A percentile compares a stretch with the other conserved stretches of the same genome.
Conservation (phyloP, 2,329 filamentous ascomycete genomes). For the Alternaria infectoria region DNA sequence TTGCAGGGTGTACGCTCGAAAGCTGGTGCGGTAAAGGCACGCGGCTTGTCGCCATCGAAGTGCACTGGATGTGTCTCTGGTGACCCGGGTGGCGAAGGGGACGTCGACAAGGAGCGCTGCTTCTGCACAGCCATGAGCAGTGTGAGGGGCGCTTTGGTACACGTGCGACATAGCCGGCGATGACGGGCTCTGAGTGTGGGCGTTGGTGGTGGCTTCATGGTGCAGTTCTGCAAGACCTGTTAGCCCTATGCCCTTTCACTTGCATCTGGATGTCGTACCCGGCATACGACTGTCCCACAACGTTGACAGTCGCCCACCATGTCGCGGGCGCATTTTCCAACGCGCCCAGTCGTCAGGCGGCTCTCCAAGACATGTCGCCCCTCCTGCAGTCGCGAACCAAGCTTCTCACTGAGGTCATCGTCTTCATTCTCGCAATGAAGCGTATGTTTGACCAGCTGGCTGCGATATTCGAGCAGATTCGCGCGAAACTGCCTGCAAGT, state of each 20-base stretch:
- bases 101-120: conserved; percentile 27
- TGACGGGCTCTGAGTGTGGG: conserved; percentile 74
- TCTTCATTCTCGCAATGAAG: conserved; percentile 80
- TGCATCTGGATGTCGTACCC: conserved; percentile 62
- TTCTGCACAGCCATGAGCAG: conserved; percentile 50
- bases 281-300: conserved; percentile 79
- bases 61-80: conserved; percentile 25
- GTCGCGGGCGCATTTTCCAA: conserved; percentile 82
- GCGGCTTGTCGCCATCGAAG: conserved; percentile 19
- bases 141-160: conserved; percentile 73
- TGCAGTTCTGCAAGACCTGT: conserved; percentile 74
- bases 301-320: conserved; percentile 83
- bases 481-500: conserved; percentile 81
- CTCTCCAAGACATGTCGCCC: conserved; percentile 21
- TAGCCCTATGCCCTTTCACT: conserved; percentile 11
- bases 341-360: conserved; percentile 66
- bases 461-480: conserved; percentile 79
- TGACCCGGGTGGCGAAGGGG: conserved; percentile 30
- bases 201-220: conserved; percentile 77
- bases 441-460: conserved; percentile 73
- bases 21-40: conserved; percentile 53
- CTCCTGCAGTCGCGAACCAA: conserved; percentile 48
- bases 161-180: conserved; percentile 79
- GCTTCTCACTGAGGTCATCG: conserved; percentile 59
- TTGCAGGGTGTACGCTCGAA: conserved; percentile 65